Conservation (phyloP, 1,139 yeast genomes). For the Taphrina wiesneri region DNA sequence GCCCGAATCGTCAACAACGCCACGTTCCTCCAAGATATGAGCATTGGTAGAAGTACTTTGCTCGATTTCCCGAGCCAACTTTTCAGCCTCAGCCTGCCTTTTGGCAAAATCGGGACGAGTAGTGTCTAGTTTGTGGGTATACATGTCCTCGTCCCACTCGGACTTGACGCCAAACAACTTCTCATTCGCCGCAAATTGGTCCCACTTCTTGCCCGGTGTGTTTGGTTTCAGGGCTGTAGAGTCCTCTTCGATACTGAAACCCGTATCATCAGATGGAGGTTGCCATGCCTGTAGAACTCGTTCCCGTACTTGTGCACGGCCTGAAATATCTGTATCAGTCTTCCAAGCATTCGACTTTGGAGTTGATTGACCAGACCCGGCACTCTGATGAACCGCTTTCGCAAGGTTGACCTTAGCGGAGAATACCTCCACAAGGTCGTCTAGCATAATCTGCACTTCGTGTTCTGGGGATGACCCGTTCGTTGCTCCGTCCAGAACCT, state of each 20-base stretch:
- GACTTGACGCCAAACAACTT: slow-evolving; percentile 85
- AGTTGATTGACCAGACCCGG: background rate
- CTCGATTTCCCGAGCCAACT: slow-evolving; percentile 80
- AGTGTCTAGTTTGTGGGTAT: slow-evolving; percentile 80
- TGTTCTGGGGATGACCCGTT: slow-evolving; percentile 48
- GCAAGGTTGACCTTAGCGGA: slow-evolving; percentile 26
- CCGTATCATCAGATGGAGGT: slow-evolving; percentile 59
- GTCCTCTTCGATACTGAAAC: slow-evolving; percentile 46
- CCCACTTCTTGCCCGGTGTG: slow-evolving; percentile 56
- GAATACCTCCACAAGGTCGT: slow-evolving; percentile 66
- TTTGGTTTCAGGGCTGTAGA: slow-evolving; percentile 39
- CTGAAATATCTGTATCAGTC: slow-evolving; percentile 74
- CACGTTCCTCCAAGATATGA: slow-evolving; percentile 91
- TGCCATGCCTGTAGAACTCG: slow-evolving; percentile 84
- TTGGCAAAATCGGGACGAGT: slow-evolving; percentile 70
- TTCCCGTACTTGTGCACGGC: slow-evolving; percentile 51
- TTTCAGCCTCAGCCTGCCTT: slow-evolving; percentile 69
- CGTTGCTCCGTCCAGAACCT: slow-evolving; percentile 38
- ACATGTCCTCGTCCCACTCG: slow-evolving; percentile 81
- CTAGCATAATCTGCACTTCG: slow-evolving; percentile 56
- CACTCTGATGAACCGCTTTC: slow-evolving; percentile 29
- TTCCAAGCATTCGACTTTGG: slow-evolving; percentile 52
- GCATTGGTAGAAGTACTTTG: slow-evolving; percentile 62
- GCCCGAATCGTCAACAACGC: slow-evolving; percentile 72
- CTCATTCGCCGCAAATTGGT: slow-evolving; percentile 89